Base-by-base conservation (phyloP, 2,329 filamentous ascomycete species). In the Xylariaceae sp. region DNA sequence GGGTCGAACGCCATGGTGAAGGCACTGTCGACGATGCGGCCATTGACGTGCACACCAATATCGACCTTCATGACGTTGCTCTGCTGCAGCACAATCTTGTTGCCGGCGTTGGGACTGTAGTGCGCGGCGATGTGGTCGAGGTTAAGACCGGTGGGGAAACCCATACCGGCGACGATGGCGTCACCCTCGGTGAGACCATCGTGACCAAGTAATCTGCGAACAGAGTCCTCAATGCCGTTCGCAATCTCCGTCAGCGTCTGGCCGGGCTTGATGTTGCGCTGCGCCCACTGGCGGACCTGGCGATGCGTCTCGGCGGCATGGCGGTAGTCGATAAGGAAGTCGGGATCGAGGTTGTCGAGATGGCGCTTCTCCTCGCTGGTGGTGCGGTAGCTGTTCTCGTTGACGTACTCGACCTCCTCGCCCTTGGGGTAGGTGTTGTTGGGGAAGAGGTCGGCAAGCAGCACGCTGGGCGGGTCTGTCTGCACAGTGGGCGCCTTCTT, bases 301-400 rank as follows among this genome's bases (percentile, higher is more conserved):
- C 91, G 86, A 73, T 96, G 91, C n/a, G 90, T 84, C 75, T 95
- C 90, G n/a, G 90, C 89, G 51, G 85, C 90, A 68, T 92, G 84
- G 62, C 91, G 87, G 73, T 92, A 95, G 69, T 95, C 90, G 61
- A 82, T 80, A 55, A 95, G 75, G 77, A 90, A 92, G 64, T 92
- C 88, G 67, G 84, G 86, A 73, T 91, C 88, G 78, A 91, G 84
- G 69, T 88, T 88, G 73, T 92, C 89, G 56, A 92, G 80, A 69
- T 93, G 85, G 56, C 90, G 84, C 77, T 92, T 92, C 79, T 95
- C 91, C 74, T 93, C 90, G 73, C 80, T 86, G 10, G 90, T 95
- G 2, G 88, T 94, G 59, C 91, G 85, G 73, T 86, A 90, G 47
- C 81, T 74, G 73, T 94, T 94, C 67, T 93, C 89, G 70, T 90